Evolutionary conservation across 2,329 filamentous ascomycete species (phyloP).

Genomic region (Ceratocystis huliohia): DNA sequence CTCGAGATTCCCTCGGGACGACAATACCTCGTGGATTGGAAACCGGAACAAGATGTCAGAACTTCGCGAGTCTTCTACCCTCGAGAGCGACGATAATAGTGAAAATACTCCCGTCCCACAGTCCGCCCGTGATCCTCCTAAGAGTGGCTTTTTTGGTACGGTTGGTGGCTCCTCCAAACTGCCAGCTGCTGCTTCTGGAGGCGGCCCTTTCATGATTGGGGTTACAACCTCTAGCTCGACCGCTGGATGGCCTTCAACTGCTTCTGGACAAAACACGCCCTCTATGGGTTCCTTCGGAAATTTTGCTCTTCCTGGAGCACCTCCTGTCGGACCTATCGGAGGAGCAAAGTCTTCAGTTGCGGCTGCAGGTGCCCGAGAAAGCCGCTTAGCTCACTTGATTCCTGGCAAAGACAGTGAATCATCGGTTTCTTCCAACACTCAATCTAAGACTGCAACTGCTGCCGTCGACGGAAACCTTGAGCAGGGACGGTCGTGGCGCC

Average conservation of each 20-base stretch:
- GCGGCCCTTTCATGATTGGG: conserved; percentile 32
- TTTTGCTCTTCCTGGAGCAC: conserved; percentile 58
- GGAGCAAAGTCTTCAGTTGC: conserved; percentile 31
- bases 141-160: conserved; percentile 18
- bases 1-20: conserved; percentile 49
- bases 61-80: conserved; percentile 32
- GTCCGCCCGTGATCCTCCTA: conserved; percentile 18
- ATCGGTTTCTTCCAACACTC: conserved; percentile 24
- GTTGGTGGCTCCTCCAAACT: conserved; percentile 13
- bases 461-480: conserved; percentile 24
- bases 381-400: conserved; percentile 74
- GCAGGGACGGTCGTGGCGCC: conserved; percentile 43
- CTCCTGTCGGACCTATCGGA: conserved; percentile 50
- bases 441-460: conserved; percentile 29
- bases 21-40: conserved; percentile 45
- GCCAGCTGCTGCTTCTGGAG: conserved; percentile 8
- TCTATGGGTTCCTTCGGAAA: conserved; percentile 81
- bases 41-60: conserved; percentile 34
- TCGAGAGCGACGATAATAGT: conserved; percentile 38
- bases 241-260: conserved; percentile 34
- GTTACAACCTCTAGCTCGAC: conserved; percentile 31
- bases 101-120: conserved; percentile 25
- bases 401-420: conserved; percentile 43
- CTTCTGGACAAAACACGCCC: conserved; percentile 32
- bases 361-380: conserved; percentile 43